These are phyloP conservation scores for Corchorus olitorius DNA, from an alignment of 345 rosid genomes.

Conservation along the genomic window DNA sequence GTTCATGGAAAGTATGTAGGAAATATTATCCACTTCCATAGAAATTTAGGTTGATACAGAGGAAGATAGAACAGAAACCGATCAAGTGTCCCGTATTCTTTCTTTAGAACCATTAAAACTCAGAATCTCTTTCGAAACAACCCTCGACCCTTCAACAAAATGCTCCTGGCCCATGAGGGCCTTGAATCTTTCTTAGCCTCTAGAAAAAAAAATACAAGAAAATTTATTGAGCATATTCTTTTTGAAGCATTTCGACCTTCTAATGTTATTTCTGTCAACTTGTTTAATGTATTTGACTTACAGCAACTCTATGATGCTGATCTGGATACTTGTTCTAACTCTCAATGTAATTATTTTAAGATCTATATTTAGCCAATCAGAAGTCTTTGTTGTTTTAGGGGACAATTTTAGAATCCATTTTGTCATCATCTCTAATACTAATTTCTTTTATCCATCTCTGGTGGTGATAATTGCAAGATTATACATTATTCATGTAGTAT, in stretches of 20 bases:
- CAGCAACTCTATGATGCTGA: neutral
- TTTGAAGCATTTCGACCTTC: neutral
- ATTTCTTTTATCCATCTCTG: neutral
- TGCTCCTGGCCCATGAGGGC: slow-evolving; percentile 5
- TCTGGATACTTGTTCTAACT: neutral
- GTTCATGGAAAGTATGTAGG: neutral
- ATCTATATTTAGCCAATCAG: neutral
- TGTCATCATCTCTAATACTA: neutral
- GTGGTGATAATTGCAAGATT: neutral
- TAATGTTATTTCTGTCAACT: neutral
- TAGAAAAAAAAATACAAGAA: neutral
- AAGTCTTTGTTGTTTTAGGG: neutral
- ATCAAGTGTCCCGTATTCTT: neutral
- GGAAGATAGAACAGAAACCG: neutral
- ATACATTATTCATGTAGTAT: neutral
- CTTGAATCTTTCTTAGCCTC: slow-evolving; percentile 9
- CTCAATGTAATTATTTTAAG: neutral
- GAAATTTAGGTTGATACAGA: neutral
- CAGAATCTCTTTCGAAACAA: slow-evolving; percentile 4
- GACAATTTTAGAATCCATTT: neutral
- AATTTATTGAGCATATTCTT: neutral
- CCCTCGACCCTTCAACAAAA: slow-evolving; percentile 6
- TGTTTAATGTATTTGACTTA: neutral
- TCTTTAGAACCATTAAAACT: neutral
- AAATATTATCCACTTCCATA: neutral